These are phyloP conservation scores for Epichloe coenophiala DNA, from an alignment of 2,329 filamentous ascomycete genomes.

Conservation along the genomic window DNA sequence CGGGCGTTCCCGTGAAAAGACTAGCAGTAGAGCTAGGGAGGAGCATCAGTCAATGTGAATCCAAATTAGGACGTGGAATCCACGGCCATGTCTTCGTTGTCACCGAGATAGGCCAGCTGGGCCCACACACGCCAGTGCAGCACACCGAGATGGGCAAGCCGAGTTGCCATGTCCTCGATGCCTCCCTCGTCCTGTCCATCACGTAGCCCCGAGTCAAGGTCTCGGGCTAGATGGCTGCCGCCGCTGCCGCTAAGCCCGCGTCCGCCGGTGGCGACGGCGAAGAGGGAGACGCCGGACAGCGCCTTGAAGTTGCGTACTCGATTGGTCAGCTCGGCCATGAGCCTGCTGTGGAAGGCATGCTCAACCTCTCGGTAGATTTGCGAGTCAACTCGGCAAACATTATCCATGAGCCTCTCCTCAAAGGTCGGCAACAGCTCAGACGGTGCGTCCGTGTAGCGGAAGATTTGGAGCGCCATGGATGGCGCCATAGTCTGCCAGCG, in stretches of 20 bases:
- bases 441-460: conserved; percentile 40
- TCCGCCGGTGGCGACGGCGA: conserved; percentile 40
- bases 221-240: conserved; percentile 19
- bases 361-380: conserved; percentile 36
- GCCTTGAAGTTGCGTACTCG: conserved; percentile 39
- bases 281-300: conserved; percentile 38
- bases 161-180: conserved; percentile 56
- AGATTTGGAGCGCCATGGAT: conserved; percentile 43
- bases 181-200: conserved; percentile 38
- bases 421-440: conserved; percentile 32
- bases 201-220: conserved; percentile 21
- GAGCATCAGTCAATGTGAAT: neutral
- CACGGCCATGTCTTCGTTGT: conserved; percentile 22
- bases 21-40: no score
- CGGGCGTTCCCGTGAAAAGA: no score
- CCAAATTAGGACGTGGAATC: conserved; percentile 10
- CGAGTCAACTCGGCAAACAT: conserved; percentile 29
- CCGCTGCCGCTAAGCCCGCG: conserved; percentile 27
- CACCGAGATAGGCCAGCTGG: conserved; percentile 52
- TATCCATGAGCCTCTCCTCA: conserved; percentile 34
- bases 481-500: conserved; percentile 41
- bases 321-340: conserved; percentile 33
- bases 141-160: conserved; percentile 69
- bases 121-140: conserved; percentile 88
- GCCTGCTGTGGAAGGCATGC: conserved; percentile 31